Conservation (phyloP, 495 filamentous ascomycete species). For the Cercophora sp. region DNA sequence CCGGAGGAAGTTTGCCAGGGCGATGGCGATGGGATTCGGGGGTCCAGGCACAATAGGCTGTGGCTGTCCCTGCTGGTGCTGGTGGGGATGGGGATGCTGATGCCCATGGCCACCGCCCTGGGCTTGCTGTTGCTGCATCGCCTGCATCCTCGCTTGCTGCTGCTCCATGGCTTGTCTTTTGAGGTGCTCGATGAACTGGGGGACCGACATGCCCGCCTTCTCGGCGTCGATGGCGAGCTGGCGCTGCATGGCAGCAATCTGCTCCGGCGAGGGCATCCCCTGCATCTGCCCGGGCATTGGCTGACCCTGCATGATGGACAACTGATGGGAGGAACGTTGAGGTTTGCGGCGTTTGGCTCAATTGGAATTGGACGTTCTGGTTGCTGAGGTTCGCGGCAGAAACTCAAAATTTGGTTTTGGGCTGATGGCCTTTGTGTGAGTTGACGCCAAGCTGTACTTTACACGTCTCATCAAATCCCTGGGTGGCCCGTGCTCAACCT, state of each 20-base stretch:
- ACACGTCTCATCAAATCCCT: conserved; percentile 17
- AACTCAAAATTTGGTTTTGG: background rate
- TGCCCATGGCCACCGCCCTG: conserved; percentile 14
- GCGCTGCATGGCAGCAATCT: conserved; percentile 77
- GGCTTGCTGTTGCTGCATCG: conserved; percentile 50
- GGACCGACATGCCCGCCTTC: conserved; percentile 70
- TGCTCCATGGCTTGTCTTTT: conserved; percentile 50
- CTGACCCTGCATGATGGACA: conserved; percentile 9
- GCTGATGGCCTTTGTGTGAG: background rate
- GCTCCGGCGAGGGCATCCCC: conserved; percentile 76
- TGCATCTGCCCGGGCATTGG: conserved; percentile 45
- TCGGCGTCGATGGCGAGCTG: conserved; percentile 74
- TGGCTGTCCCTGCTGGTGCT: conserved; percentile 50
- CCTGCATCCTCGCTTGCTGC: conserved; percentile 63
- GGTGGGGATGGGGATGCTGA: conserved; percentile 32
- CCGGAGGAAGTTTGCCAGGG: conserved; percentile 84
- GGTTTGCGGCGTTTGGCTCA: too few species aligned
- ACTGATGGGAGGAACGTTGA: too few species aligned
- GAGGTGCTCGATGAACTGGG: conserved; percentile 65
- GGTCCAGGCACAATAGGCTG: conserved; percentile 66
- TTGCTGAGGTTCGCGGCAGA: background rate
- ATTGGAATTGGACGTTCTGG: too few species aligned
- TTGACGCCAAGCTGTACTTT: conserved; percentile 17
- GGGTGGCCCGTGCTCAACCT: background rate
- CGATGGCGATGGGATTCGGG: conserved; percentile 80